A percentile compares a stretch with the other conserved stretches of the same genome.
phyloP scores from a whole-genome alignment of 768 basidiomycete species.

The Mycena leptocephala region DNA sequence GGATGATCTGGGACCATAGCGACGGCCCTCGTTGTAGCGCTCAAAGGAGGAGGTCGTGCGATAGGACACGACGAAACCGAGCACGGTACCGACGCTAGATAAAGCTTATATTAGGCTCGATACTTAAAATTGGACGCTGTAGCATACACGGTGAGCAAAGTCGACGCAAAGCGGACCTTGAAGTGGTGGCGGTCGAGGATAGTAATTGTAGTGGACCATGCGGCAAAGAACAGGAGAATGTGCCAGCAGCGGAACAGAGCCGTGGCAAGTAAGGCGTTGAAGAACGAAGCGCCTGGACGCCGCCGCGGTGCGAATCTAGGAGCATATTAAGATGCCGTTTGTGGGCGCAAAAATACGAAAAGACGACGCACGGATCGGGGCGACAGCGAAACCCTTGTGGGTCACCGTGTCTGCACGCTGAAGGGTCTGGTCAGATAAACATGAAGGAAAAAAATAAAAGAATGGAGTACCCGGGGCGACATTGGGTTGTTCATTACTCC shows the following conservation, averaged over 20 bases:
- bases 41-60: slow-evolving; percentile 82
- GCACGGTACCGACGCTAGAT: slow-evolving; percentile 70
- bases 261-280: slow-evolving; percentile 49
- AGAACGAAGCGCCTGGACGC: slow-evolving; percentile 37
- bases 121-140: not conserved
- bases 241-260: slow-evolving; percentile 73
- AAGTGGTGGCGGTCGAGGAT: slow-evolving; percentile 66
- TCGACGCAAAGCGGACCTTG: slow-evolving; percentile 61
- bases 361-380: slow-evolving; percentile 32
- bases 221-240: slow-evolving; percentile 75
- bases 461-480: not conserved
- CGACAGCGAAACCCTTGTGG: slow-evolving; percentile 31
- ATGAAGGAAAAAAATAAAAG: not conserved
- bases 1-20: slow-evolving; percentile 81
- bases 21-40: slow-evolving; percentile 83
- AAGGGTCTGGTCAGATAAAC: not conserved
- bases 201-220: slow-evolving; percentile 73
- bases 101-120: not conserved
- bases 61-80: slow-evolving; percentile 84
- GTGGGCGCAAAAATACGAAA: not conserved
- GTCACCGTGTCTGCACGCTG: slow-evolving; percentile 17
- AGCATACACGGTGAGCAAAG: slow-evolving; percentile 79
- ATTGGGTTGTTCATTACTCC: no score
- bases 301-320: slow-evolving; percentile 31
- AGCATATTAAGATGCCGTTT: not conserved